Evolutionary conservation across 208 protist genomes (phyloP).

Genomic region (Herpetomonas samuelpessoai): DNA sequence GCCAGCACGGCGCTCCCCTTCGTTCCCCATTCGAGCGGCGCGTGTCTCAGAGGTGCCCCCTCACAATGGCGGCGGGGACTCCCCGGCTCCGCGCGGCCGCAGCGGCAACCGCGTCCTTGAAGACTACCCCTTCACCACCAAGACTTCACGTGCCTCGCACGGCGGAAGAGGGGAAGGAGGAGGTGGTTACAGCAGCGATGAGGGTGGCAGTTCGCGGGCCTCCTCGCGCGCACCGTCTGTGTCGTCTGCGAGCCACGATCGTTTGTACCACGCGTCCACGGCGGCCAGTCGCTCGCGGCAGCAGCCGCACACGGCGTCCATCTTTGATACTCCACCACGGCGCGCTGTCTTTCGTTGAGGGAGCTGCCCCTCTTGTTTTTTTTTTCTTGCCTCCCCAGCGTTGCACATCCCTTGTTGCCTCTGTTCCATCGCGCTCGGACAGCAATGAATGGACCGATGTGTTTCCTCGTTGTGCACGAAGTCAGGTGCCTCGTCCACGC

Average conservation of each 20-base stretch:
- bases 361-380: neutral
- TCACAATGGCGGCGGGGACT: conserved; percentile 31
- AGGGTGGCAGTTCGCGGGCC: neutral
- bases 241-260: conserved; percentile 31
- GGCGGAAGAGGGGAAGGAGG: conserved; percentile 9
- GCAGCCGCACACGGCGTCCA: conserved; percentile 5
- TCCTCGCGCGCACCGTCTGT: neutral
- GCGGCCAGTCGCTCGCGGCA: conserved; percentile 52
- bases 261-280: conserved; percentile 67
- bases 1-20: conserved; percentile 5
- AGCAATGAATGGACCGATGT: too few species aligned
- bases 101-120: conserved; percentile 35
- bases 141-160: conserved; percentile 1
- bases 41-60: neutral
- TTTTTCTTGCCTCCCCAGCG: conserved; percentile 10
- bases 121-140: conserved; percentile 1
- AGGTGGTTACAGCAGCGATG: neutral
- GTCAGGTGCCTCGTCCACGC: too few species aligned
- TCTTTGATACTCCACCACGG: conserved; percentile 9
- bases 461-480: too few species aligned
- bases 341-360: conserved; percentile 57
- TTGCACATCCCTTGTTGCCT: too few species aligned
- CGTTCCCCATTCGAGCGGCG: neutral
- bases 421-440: too few species aligned
- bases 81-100: conserved; percentile 45